phyloP scores from a whole-genome alignment of 1,284 basidiomycete genomes.

The Ustilago shanxiensis region DNA sequence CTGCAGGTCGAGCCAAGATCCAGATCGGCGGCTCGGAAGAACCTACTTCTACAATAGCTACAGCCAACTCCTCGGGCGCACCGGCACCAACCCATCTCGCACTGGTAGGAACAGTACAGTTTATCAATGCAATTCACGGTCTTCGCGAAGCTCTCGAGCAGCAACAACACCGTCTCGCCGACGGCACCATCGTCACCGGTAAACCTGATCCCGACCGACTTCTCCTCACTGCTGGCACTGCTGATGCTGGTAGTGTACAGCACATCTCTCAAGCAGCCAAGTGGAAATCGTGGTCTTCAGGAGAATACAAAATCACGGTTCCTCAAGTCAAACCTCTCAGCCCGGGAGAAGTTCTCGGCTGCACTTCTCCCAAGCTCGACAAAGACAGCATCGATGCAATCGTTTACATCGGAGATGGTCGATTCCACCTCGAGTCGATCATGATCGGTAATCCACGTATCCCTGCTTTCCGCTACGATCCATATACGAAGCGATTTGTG shows the following conservation, averaged over 20 bases:
- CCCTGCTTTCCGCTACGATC: constrained; percentile 97
- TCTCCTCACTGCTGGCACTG: constrained; percentile 35
- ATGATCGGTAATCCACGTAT: constrained; percentile 99
- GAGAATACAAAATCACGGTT: constrained; percentile 72
- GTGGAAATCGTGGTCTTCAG: constrained; percentile 45
- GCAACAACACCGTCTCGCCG: constrained; percentile 33
- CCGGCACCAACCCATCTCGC: constrained; percentile 56
- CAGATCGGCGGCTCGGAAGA: constrained; percentile 40
- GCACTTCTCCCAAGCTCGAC: constrained; percentile 84
- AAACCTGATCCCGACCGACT: constrained; percentile 27
- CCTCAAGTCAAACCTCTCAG: constrained; percentile 93
- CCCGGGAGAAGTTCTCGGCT: constrained; percentile 96
- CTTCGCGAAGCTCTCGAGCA: constrained; percentile 60
- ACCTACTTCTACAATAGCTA: not conserved
- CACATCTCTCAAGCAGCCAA: constrained; percentile 50
- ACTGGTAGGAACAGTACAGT: constrained; percentile 68
- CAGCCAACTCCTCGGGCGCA: not conserved
- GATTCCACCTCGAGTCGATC: constrained; percentile 97
- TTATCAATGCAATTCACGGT: constrained; percentile 66
- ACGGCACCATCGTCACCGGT: constrained; percentile 34
- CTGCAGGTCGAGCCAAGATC: constrained; percentile 35
- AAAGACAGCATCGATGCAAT: constrained; percentile 62
- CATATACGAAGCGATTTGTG: constrained; percentile 96
- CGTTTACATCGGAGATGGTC: constrained; percentile 91
- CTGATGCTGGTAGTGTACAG: constrained; percentile 16